Base-by-base conservation (phyloP, 2,329 filamentous ascomycete genomes). In the Leptosphaerulina australis region DNA sequence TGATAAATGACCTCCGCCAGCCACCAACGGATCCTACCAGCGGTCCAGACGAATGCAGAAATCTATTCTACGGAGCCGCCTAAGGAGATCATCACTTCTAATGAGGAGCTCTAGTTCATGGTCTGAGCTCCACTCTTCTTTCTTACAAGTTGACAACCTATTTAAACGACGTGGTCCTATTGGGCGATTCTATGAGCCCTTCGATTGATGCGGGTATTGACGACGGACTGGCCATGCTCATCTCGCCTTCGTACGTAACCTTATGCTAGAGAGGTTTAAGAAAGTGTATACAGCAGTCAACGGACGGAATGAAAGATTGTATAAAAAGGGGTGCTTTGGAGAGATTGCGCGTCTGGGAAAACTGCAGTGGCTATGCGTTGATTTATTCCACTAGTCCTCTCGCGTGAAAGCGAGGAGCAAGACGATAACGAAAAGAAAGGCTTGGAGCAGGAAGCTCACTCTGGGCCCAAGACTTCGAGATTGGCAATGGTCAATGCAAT, bases 311-410 rank as follows among this genome's bases (percentile, higher is more conserved):
- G 53, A 50, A 12, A 21, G 29, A 28, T 11, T 35, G 9, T 47
- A 53, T 5, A 37, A 53, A n/a, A 22, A 21, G 36, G 1, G 47
- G 12, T 5, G 52, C 48, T 8, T 10, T 57, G 14, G 55, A 57
- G 24, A 3, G 43, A 36, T 51, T 31, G 45, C 46, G 3, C 24
- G 43, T 24, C 17, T 54, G 26, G 37, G 45, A 14, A 31, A 14
- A 8, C 18, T 44, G 21, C 29, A 56, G 20, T 56, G 50, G 54
- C 21, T 56, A 24, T 44, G 40, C 24, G 28, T 54, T 4, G 21
- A 33, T 15, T 44, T 15, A 3, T 46, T 37, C 29, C 36, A 50
- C 17, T 57, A 47, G 30, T 17, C 9, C 12, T 26, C 26, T n/a
- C n/a, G n/a, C n/a, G n/a, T n/a, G n/a, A n/a, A n/a, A n/a, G n/a